These are phyloP conservation scores for Aegilops tauschii DNA, from an alignment of 176 grass and related monocot genomes.

Conservation along the genomic window DNA sequence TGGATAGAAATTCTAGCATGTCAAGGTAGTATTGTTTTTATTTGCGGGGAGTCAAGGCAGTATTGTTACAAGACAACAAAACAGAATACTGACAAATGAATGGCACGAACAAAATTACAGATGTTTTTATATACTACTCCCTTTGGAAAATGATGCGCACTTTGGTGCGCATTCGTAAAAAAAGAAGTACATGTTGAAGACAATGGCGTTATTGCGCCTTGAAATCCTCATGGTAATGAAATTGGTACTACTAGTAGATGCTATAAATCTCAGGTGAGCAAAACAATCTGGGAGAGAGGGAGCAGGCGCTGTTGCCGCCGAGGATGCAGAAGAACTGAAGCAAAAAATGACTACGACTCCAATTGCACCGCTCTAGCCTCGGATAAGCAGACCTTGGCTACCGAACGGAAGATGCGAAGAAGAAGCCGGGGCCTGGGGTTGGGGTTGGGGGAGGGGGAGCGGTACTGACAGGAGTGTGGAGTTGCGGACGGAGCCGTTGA, in stretches of 20 bases:
- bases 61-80: background rate
- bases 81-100: background rate
- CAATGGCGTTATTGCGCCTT: background rate
- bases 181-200: background rate
- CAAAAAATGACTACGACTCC: no score
- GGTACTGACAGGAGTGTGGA: constrained; percentile 86
- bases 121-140: background rate
- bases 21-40: background rate
- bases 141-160: no score
- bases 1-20: background rate
- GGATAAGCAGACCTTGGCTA: background rate
- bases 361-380: no score
- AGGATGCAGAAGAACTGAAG: background rate
- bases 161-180: no score
- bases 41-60: background rate
- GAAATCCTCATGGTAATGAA: background rate
- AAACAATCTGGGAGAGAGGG: background rate
- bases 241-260: background rate
- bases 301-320: background rate
- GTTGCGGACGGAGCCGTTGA: constrained; percentile 92
- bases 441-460: background rate
- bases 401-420: background rate
- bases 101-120: background rate
- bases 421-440: background rate
- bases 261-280: background rate